phyloP scores from a whole-genome alignment of 1,284 basidiomycete genomes.

The Ganoderma lucidum region DNA sequence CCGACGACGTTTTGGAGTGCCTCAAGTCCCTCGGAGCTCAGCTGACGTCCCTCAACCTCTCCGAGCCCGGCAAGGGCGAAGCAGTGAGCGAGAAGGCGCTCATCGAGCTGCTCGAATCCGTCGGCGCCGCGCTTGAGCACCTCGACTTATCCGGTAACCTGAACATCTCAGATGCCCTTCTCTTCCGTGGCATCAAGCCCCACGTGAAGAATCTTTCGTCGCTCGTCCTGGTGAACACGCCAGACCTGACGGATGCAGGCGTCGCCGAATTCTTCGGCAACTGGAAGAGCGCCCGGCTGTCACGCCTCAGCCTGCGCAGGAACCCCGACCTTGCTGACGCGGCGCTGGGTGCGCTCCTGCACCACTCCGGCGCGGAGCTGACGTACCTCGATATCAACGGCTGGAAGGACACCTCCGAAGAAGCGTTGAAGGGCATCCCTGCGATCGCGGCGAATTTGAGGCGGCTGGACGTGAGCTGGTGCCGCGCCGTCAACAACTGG shows the following conservation, averaged over 20 bases:
- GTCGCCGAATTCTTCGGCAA: slow-evolving; percentile 72
- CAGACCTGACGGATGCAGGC: slow-evolving; percentile 74
- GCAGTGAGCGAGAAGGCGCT: slow-evolving; percentile 57
- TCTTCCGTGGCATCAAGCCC: slow-evolving; percentile 68
- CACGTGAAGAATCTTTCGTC: slow-evolving; percentile 60
- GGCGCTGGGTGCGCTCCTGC: slow-evolving; percentile 71
- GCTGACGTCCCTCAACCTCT: slow-evolving; percentile 60
- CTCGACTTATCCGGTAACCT: slow-evolving; percentile 75
- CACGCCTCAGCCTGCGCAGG: slow-evolving; percentile 65
- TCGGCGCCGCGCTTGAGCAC: slow-evolving; percentile 50
- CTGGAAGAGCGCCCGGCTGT: slow-evolving; percentile 50
- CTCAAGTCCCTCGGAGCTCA: slow-evolving; percentile 56
- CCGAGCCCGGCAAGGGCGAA: slow-evolving; percentile 45
- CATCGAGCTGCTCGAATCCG: slow-evolving; percentile 54
- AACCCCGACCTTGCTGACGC: slow-evolving; percentile 64
- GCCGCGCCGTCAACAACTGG: slow-evolving; percentile 86
- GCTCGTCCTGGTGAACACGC: slow-evolving; percentile 67
- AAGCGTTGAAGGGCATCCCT: slow-evolving; percentile 63
- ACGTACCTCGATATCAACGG: slow-evolving; percentile 79
- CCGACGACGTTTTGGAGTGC: slow-evolving; percentile 67
- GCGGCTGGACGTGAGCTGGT: slow-evolving; percentile 88
- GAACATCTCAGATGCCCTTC: slow-evolving; percentile 61
- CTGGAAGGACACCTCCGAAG: slow-evolving; percentile 70
- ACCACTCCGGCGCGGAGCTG: slow-evolving; percentile 75
- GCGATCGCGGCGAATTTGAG: slow-evolving; percentile 56